A percentile compares a stretch with the other conserved stretches of the same genome.
Evolutionary conservation across 2,329 filamentous ascomycete genomes (phyloP).

Genomic region (Ophiostoma triangulosporum): DNA sequence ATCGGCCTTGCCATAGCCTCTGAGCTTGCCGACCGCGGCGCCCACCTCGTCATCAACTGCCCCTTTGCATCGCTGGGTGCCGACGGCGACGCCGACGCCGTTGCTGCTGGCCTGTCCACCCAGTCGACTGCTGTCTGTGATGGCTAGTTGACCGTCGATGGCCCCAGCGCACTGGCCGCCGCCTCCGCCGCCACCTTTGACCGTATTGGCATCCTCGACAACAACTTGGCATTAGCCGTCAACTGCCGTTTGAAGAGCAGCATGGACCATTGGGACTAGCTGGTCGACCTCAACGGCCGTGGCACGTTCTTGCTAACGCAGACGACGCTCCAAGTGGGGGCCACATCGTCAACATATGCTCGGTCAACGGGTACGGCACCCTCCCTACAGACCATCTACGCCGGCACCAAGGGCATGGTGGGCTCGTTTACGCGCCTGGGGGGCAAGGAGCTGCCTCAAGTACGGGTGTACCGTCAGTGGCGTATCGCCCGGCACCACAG

Average conservation of each 20-base stretch:
- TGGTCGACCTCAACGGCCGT: conserved; percentile 45
- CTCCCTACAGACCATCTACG: conserved; percentile 11
- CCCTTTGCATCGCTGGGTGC: conserved; percentile 20
- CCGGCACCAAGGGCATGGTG: conserved; percentile 31
- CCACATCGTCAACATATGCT: conserved; percentile 47
- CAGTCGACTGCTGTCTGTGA: conserved; percentile 26
- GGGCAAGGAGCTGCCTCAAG: conserved; percentile 42
- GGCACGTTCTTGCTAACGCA: conserved; percentile 40
- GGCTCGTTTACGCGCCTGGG: conserved; percentile 46
- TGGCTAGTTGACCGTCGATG: conserved; percentile 25
- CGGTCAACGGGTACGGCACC: conserved; percentile 30
- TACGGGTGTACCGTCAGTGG: conserved; percentile 46
- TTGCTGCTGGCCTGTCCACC: conserved; percentile 19
- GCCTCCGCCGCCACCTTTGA: conserved; percentile 18
- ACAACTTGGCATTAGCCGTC: conserved; percentile 19
- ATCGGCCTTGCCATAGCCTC: conserved; percentile 31
- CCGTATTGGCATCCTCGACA: conserved; percentile 12
- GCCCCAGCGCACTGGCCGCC: conserved; percentile 24
- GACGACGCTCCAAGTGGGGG: conserved; percentile 28
- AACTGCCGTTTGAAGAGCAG: conserved; percentile 26
- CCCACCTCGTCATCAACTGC: conserved; percentile 36
- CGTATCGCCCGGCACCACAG: conserved; percentile 44
- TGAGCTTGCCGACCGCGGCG: conserved; percentile 31
- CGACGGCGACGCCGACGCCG: conserved; percentile 21
- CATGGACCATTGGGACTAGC: conserved; percentile 34